phyloP scores from a whole-genome alignment of 164 flowering plant species.

The Platanus orientalis region DNA sequence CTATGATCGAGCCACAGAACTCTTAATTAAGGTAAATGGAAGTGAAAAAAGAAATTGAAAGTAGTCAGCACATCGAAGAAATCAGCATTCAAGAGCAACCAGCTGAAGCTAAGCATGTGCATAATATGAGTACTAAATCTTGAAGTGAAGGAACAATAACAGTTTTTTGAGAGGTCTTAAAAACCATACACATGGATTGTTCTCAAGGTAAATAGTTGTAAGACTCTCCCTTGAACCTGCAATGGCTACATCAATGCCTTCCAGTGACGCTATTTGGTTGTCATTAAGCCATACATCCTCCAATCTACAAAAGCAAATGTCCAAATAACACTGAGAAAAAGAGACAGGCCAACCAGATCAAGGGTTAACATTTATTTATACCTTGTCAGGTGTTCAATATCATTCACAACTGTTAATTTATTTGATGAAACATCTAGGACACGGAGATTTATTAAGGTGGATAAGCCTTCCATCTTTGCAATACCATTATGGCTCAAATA shows the following conservation, averaged over 20 bases:
- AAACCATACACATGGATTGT: slow-evolving; percentile 86
- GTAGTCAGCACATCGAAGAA: neutral
- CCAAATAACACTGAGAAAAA: neutral
- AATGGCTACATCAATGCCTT: slow-evolving; percentile 61
- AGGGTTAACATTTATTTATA: slow-evolving; percentile 15
- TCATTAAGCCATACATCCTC: slow-evolving; percentile 98
- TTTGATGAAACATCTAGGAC: slow-evolving; percentile 88
- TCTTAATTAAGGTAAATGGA: too few relatives aligned
- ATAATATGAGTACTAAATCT: neutral
- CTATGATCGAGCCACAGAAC: too few relatives aligned
- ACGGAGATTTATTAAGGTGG: slow-evolving; percentile 70
- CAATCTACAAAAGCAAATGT: slow-evolving; percentile 45
- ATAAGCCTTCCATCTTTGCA: slow-evolving; percentile 83
- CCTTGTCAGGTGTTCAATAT: slow-evolving; percentile 66
- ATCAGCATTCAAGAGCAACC: neutral
- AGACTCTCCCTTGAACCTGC: slow-evolving; percentile 78
- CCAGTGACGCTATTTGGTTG: slow-evolving; percentile 78
- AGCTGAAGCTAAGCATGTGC: neutral
- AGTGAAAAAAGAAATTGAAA: neutral
- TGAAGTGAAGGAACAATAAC: neutral
- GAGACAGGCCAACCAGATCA: neutral
- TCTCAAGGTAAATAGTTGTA: slow-evolving; percentile 85
- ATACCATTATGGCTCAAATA: slow-evolving; percentile 99
- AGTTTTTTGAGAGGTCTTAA: neutral
- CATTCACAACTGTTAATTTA: slow-evolving; percentile 64